Base-by-base conservation (phyloP, 1,139 yeast species). In the Hyphopichia fennica region DNA sequence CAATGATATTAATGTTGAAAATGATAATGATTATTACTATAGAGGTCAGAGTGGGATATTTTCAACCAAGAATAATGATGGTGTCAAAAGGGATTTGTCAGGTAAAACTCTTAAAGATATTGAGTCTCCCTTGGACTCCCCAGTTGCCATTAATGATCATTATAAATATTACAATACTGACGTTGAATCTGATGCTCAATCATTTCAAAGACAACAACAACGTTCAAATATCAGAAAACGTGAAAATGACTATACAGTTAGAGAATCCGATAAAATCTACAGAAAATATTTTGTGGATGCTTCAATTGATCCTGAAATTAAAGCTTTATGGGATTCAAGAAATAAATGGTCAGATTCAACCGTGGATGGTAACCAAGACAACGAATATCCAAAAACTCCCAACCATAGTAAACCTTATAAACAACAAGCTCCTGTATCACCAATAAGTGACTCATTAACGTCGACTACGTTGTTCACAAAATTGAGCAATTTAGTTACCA, bases 181-280 rank as follows among this genome's bases (percentile, higher is more conserved):
- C 11, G 15, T 18, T 15, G 17, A 14, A 23, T 38, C 40, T 23
- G 35, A 31, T 23, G 8, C 23, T 3, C 35, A 29, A 19, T 58
- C 64, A n/a, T 63, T 62, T 41, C 44, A 46, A 9, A 49, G 47
- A 39, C 62, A 56, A 41, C 60, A 60, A 44, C 47, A 52, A 35
- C 47, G 43, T 34, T 58, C 66, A 9, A 52, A 53, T 34, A 43
- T 50, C n/a, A 46, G 68, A 23, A 62, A 54, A 45, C 48, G 48
- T 27, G 45, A 51, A 13, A 67, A 58, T 22, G 77, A 77, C 50
- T 76, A 76, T 52, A 64, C 77, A 1, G 69, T 72, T 3, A 61
- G 82, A 44, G 82, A 77, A 50, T 78, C 72, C 2, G 82, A 77
- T 49, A 48, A 61, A 27, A 72, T 74, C 34, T 76, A 68, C 49